A percentile compares a stretch with the other conserved stretches of the same genome.
Evolutionary conservation across 768 basidiomycete species (phyloP).

Genomic region (Panellus pusillus): DNA sequence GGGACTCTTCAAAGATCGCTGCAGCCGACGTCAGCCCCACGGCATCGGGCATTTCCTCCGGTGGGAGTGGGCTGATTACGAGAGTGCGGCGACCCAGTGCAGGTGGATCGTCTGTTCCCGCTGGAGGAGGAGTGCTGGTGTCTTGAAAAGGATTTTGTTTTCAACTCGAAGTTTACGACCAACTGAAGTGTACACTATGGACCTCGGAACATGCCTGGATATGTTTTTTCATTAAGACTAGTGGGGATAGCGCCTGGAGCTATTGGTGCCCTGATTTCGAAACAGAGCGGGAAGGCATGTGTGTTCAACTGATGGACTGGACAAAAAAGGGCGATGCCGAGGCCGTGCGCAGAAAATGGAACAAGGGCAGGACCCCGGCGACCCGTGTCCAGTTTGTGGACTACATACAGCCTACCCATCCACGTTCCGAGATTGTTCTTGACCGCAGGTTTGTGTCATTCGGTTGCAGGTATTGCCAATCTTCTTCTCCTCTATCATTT

Average conservation of each 20-base stretch:
- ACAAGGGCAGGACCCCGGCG: neutral
- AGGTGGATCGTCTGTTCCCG: slow-evolving; percentile 30
- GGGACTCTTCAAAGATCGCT: slow-evolving; percentile 36
- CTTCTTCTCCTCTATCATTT: too few relatives aligned
- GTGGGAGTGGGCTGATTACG: slow-evolving; percentile 40
- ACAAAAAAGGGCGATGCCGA: neutral
- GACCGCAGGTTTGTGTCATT: slow-evolving; percentile 10
- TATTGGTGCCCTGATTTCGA: too few relatives aligned
- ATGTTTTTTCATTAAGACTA: too few relatives aligned
- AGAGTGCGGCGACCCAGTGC: slow-evolving; percentile 51
- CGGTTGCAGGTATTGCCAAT: too few relatives aligned
- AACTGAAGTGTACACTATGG: too few relatives aligned
- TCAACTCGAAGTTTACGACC: too few relatives aligned
- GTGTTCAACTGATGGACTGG: neutral
- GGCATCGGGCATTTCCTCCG: slow-evolving; percentile 23
- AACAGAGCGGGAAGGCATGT: neutral
- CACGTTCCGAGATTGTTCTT: slow-evolving; percentile 5
- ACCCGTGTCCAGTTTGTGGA: neutral
- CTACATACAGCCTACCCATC: neutral
- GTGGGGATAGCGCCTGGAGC: too few relatives aligned
- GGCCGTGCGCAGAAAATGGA: neutral
- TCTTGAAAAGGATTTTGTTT: too few relatives aligned
- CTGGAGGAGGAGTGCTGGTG: neutral
- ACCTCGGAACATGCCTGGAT: too few relatives aligned
- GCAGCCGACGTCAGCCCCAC: slow-evolving; percentile 24